Evolutionary conservation across 1,139 yeast species (phyloP).

Genomic region (Yamadazyma siamensis): DNA sequence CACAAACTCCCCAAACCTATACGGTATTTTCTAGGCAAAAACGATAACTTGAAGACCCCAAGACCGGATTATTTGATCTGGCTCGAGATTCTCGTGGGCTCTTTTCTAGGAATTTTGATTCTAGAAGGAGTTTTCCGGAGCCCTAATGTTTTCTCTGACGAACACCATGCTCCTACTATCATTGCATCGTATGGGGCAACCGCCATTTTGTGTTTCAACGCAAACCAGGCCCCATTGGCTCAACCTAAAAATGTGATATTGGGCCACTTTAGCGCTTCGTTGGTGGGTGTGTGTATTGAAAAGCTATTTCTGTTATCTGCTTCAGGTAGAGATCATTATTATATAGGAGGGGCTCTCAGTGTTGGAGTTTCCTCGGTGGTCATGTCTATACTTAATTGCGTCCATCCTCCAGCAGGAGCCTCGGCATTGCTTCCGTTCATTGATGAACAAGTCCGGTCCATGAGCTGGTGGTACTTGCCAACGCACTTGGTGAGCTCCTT

Average conservation of each 20-base stretch:
- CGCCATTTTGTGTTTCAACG: conserved; percentile 60
- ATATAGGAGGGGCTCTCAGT: conserved; percentile 61
- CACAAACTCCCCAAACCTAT: conserved; percentile 26
- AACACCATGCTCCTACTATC: conserved; percentile 49
- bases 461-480: conserved; percentile 73
- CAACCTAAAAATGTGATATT: conserved; percentile 61
- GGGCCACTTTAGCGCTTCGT: conserved; percentile 54
- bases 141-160: conserved; percentile 40
- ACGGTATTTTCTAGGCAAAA: conserved; percentile 30
- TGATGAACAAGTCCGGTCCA: conserved; percentile 40
- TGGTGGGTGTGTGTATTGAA: conserved; percentile 54
- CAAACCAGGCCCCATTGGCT: conserved; percentile 55
- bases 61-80: conserved; percentile 41
- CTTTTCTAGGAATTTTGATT: conserved; percentile 52
- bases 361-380: conserved; percentile 54
- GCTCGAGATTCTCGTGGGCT: conserved; percentile 44
- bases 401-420: conserved; percentile 78
- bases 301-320: conserved; percentile 49
- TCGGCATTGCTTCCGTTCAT: conserved; percentile 60
- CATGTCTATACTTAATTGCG: conserved; percentile 57
- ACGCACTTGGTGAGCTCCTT: conserved; percentile 51
- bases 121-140: conserved; percentile 49
- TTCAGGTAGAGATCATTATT: conserved; percentile 43
- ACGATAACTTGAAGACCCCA: conserved; percentile 24
- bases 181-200: conserved; percentile 67